Percentiles rank a stretch among this genome's conserved stretches.
phyloP scores from a whole-genome alignment of 257 asterid genomes.

The Salvia rosmarinus region DNA sequence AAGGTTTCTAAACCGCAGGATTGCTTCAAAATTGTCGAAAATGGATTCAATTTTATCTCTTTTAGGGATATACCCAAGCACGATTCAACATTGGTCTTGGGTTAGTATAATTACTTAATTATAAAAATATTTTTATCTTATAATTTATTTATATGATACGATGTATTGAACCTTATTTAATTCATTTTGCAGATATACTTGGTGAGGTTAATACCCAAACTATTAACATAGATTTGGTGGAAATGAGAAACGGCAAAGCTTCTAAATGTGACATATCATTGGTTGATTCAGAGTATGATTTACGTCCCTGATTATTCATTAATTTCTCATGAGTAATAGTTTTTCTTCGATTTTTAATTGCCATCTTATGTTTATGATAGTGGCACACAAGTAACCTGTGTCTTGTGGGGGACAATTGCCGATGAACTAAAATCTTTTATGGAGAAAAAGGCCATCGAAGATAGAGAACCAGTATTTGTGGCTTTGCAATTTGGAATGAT shows the following conservation, averaged over 20 bases:
- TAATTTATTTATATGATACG: too few relatives aligned
- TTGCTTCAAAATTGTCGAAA: neutral
- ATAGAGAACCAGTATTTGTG: neutral
- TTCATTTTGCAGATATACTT: neutral
- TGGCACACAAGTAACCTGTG: neutral
- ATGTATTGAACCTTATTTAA: neutral
- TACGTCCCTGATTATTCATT: neutral
- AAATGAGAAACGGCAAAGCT: neutral
- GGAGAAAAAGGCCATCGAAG: neutral
- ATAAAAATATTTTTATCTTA: too few relatives aligned
- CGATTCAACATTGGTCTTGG: neutral
- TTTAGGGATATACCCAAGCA: neutral
- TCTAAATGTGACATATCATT: neutral
- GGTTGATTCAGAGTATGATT: neutral
- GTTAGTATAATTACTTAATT: neutral
- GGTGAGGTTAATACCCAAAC: neutral
- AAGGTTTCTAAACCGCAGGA: neutral
- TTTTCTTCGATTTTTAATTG: too few relatives aligned
- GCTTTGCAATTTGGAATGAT: neutral
- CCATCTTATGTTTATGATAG: neutral
- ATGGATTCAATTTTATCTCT: neutral
- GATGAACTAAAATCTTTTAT: neutral
- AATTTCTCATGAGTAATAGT: neutral
- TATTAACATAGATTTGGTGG: neutral
- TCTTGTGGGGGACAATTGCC: neutral